A percentile compares a stretch with the other conserved stretches of the same genome.
Evolutionary conservation across 371 early-diverging fungal genomes (phyloP).

Genomic region (Circinella umbellata): DNA sequence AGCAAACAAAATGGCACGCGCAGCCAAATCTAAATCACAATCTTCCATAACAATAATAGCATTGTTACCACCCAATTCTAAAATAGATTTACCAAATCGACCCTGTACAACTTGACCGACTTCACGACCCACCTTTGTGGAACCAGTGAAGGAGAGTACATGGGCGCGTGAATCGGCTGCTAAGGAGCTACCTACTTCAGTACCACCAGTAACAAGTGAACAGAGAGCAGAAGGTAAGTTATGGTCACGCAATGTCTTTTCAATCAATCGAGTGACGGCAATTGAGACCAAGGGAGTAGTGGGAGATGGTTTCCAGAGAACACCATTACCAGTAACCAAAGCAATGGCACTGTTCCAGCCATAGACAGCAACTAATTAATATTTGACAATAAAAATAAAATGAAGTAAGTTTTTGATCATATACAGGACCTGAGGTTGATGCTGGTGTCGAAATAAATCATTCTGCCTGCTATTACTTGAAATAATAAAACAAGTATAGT

Average conservation of each 20-base stretch:
- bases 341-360: conserved; percentile 96
- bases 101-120: conserved; percentile 83
- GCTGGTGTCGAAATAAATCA: too few relatives aligned
- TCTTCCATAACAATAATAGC: conserved; percentile 93
- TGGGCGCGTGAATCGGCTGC: conserved; percentile 74
- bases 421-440: too few relatives aligned
- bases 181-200: conserved; percentile 86
- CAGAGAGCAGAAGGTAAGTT: conserved; percentile 87
- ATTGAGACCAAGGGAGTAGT: conserved; percentile 87
- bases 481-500: not conserved
- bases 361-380: conserved; percentile 61
- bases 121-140: conserved; percentile 79
- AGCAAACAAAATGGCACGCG: conserved; percentile 91
- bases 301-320: conserved; percentile 95
- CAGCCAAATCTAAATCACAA: conserved; percentile 92
- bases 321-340: conserved; percentile 92
- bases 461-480: too few relatives aligned
- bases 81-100: conserved; percentile 86
- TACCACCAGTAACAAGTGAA: conserved; percentile 90
- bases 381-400: not conserved
- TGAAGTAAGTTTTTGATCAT: too few relatives aligned
- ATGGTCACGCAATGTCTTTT: conserved; percentile 84
- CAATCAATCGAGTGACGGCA: conserved; percentile 90
- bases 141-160: conserved; percentile 92
- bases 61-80: conserved; percentile 97